A percentile compares a stretch with the other conserved stretches of the same genome.
phyloP scores from a whole-genome alignment of 73 alveolate genomes.

The Durusdinium trenchii region DNA sequence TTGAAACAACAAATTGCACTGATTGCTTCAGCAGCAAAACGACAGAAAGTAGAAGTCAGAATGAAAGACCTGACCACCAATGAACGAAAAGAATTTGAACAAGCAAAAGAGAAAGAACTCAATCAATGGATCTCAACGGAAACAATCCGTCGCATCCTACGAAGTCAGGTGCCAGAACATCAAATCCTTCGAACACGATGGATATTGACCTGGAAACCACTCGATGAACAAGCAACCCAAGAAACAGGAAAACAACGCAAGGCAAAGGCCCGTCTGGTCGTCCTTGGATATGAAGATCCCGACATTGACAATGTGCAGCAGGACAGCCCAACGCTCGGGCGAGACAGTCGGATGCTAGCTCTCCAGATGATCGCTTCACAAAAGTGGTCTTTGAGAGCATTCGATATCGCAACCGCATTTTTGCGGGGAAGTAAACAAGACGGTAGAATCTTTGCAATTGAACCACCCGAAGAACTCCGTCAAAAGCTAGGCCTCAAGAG shows the following conservation, averaged over 20 bases:
- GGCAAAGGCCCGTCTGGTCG: constrained; percentile 3
- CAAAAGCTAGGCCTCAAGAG: not conserved
- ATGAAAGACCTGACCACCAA: not conserved
- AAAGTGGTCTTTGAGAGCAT: not conserved
- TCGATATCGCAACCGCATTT: not conserved
- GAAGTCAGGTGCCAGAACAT: not conserved
- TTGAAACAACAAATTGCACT: not conserved
- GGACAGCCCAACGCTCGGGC: constrained; percentile 4
- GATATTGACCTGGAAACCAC: constrained; percentile 25
- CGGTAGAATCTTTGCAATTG: not conserved
- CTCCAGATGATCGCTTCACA: not conserved
- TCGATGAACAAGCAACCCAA: not conserved
- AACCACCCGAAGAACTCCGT: not conserved
- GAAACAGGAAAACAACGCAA: not conserved
- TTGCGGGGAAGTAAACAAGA: not conserved
- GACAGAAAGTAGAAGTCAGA: not conserved
- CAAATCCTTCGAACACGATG: not conserved
- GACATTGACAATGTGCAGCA: not conserved
- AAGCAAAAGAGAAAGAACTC: not conserved
- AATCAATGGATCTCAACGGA: not conserved
- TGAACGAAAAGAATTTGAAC: not conserved
- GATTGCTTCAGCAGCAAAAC: not conserved
- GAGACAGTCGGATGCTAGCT: constrained; percentile 1
- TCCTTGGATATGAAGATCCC: not conserved
- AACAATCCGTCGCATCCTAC: not conserved